A percentile compares a stretch with the other conserved stretches of the same genome.
Conservation (phyloP, 2,329 filamentous ascomycete species). For the Colletotrichum musae region DNA sequence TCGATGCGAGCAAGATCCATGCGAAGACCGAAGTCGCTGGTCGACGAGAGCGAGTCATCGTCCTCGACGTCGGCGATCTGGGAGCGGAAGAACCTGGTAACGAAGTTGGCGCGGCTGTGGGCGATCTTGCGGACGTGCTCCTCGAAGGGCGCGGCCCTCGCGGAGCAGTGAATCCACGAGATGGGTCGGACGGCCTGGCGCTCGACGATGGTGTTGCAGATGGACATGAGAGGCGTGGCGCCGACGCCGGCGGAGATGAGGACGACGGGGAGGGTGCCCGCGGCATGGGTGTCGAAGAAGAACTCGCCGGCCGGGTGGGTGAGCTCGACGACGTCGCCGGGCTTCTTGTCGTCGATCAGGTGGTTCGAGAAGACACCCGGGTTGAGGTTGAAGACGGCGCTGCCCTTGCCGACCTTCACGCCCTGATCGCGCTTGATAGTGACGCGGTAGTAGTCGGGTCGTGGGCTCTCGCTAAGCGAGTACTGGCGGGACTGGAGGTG, state of each 20-base stretch:
- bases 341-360: constrained; percentile 72
- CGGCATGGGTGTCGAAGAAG: constrained; percentile 62
- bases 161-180: constrained; percentile 73
- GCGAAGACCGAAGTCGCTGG: constrained; percentile 56
- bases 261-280: constrained; percentile 64
- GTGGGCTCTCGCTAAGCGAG: constrained; percentile 77
- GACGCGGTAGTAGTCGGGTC: constrained; percentile 76
- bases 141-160: constrained; percentile 64
- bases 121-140: constrained; percentile 64
- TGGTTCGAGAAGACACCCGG: constrained; percentile 79
- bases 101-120: constrained; percentile 52
- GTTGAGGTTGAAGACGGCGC: constrained; percentile 63
- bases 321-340: constrained; percentile 75
- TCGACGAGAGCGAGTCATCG: constrained; percentile 58
- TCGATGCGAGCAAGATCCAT: constrained; percentile 63
- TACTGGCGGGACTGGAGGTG: constrained; percentile 80
- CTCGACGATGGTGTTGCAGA: constrained; percentile 68
- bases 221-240: constrained; percentile 72
- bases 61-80: constrained; percentile 60
- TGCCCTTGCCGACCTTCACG: constrained; percentile 51
- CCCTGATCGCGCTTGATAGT: constrained; percentile 78
- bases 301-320: constrained; percentile 78
- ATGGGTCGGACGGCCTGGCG: constrained; percentile 63
- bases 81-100: constrained; percentile 65
- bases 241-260: constrained; percentile 75